Percentiles rank a stretch among this genome's conserved stretches.
phyloP scores from a whole-genome alignment of 2,329 filamentous ascomycete genomes.

The Capronia epimyces region DNA sequence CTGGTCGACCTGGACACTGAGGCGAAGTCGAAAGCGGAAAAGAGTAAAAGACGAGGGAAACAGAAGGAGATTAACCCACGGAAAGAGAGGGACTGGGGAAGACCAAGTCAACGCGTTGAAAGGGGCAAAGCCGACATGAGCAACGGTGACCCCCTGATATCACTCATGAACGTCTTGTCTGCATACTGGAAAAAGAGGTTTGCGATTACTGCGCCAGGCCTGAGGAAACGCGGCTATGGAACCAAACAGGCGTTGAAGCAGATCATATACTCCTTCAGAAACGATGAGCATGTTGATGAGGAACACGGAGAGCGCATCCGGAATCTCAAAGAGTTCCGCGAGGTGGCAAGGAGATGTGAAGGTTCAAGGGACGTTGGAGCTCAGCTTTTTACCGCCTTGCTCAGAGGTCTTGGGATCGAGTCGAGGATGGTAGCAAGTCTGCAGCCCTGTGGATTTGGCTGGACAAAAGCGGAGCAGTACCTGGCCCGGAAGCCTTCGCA shows the following conservation, averaged over 20 bases:
- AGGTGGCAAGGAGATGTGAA: slow-evolving; percentile 61
- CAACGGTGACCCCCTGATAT: slow-evolving; percentile 72
- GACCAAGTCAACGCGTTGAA: slow-evolving; percentile 63
- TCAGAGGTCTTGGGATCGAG: slow-evolving; percentile 75
- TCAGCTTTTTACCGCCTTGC: slow-evolving; percentile 80
- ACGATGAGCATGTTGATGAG: slow-evolving; percentile 56
- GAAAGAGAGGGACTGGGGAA: slow-evolving; percentile 62
- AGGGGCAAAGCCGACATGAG: slow-evolving; percentile 69
- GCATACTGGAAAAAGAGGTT: slow-evolving; percentile 88
- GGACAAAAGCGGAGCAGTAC: slow-evolving; percentile 73
- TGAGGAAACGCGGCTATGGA: slow-evolving; percentile 89
- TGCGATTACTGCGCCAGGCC: slow-evolving; percentile 65
- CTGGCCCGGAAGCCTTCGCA: slow-evolving; percentile 17
- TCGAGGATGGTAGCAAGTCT: slow-evolving; percentile 76
- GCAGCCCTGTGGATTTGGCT: slow-evolving; percentile 83
- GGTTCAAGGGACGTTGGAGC: slow-evolving; percentile 84
- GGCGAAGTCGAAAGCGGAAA: slow-evolving; percentile 29
- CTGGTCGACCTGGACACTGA: slow-evolving; percentile 44
- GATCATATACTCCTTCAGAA: slow-evolving; percentile 65
- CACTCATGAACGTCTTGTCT: slow-evolving; percentile 68
- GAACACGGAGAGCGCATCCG: slow-evolving; percentile 71
- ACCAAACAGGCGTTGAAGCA: slow-evolving; percentile 66
- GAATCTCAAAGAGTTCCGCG: slow-evolving; percentile 62
- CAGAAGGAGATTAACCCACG: slow-evolving; percentile 40
- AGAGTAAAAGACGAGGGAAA: slow-evolving; percentile 38